These are phyloP conservation scores for Eucalyptus marginata DNA, from an alignment of 345 rosid species.

Conservation along the genomic window DNA sequence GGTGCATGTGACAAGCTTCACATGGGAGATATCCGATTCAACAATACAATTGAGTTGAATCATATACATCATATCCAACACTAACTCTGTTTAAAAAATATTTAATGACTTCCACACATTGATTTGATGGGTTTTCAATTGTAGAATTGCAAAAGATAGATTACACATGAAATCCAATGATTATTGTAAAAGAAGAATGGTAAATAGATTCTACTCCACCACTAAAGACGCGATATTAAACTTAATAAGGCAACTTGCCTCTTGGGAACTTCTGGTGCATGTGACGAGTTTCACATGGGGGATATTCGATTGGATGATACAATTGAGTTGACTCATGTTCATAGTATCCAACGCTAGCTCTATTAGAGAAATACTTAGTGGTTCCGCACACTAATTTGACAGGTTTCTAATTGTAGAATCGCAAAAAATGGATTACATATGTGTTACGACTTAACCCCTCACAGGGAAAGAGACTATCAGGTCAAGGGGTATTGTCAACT, in stretches of 20 bases:
- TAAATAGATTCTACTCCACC: background rate
- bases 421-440: too few species aligned
- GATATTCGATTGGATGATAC: background rate
- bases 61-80: background rate
- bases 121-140: too few species aligned
- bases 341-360: background rate
- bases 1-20: too few species aligned
- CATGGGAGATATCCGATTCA: too few species aligned
- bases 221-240: background rate
- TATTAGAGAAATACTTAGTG: background rate
- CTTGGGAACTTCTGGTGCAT: background rate
- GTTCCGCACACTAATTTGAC: too few species aligned
- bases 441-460: too few species aligned
- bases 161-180: too few species aligned
- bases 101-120: too few species aligned
- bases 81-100: background rate
- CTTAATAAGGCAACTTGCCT: background rate
- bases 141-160: too few species aligned
- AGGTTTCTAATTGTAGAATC: too few species aligned
- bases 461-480: too few species aligned
- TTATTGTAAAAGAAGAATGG: background rate
- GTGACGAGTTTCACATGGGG: background rate
- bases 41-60: background rate
- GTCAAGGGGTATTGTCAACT: too few species aligned
- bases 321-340: background rate